Evolutionary conservation across 352 stramenopile species (phyloP).

Genomic region (Phytophthora kernoviae): DNA sequence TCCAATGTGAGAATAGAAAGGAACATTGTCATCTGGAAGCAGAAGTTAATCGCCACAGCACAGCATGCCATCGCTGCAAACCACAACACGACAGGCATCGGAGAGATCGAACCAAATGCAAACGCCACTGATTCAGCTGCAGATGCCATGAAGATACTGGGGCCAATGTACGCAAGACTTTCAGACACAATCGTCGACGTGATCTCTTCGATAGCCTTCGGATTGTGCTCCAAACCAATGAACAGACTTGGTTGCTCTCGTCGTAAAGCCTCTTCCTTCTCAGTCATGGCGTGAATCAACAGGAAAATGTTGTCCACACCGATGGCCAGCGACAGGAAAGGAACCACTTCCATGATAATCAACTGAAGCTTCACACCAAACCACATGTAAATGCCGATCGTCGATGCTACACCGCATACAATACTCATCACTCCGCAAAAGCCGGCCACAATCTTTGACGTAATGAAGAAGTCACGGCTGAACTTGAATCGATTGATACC

Average conservation of each 20-base stretch:
- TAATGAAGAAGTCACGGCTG: slow-evolving; percentile 51
- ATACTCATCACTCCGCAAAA: slow-evolving; percentile 68
- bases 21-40: slow-evolving; percentile 67
- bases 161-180: slow-evolving; percentile 54
- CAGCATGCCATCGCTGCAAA: slow-evolving; percentile 67
- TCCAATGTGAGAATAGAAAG: slow-evolving; percentile 65
- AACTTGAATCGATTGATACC: slow-evolving; percentile 70
- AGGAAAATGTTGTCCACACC: slow-evolving; percentile 80
- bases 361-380: slow-evolving; percentile 63
- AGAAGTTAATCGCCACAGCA: slow-evolving; percentile 65
- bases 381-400: slow-evolving; percentile 72
- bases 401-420: slow-evolving; percentile 57
- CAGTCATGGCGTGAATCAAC: slow-evolving; percentile 58
- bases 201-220: slow-evolving; percentile 45
- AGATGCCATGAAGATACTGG: slow-evolving; percentile 72
- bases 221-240: slow-evolving; percentile 43
- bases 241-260: slow-evolving; percentile 44
- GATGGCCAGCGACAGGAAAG: slow-evolving; percentile 69
- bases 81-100: slow-evolving; percentile 71
- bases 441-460: slow-evolving; percentile 59
- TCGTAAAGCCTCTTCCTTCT: slow-evolving; percentile 49
- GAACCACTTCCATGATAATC: slow-evolving; percentile 76
- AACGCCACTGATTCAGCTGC: slow-evolving; percentile 59
- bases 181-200: slow-evolving; percentile 43
- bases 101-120: slow-evolving; percentile 59